Base-by-base conservation (phyloP, 2,329 filamentous ascomycete species). In the Myotisia sp. region DNA sequence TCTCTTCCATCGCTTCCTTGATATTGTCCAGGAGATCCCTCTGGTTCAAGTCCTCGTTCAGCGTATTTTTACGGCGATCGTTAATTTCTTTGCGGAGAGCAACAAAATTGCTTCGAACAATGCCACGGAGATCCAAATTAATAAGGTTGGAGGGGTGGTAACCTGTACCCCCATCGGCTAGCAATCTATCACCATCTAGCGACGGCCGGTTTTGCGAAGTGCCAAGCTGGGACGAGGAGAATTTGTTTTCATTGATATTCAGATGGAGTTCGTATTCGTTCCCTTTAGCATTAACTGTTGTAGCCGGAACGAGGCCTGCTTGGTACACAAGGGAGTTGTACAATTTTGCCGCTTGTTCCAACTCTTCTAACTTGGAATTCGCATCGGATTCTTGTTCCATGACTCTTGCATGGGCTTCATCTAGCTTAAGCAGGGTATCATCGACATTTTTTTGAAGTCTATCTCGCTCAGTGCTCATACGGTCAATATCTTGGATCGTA, bases 401-500 rank as follows among this genome's bases (percentile, higher is more conserved):
- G 1, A 90, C 79, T 44, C 74, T 78, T 44, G 73, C 78, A 62
- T 92, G 92, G 6, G 79, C 71, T 42, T 95, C 90, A 37, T 94
- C 86, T 0, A 94, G 66, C 34, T 83, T 71, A 36, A 72, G 67
- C 4, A 74, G 68, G 0, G 83, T 80, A 2, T 76, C 71, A 47
- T 93, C 84, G 28, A 93, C 78, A 26, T 78, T 81, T 48, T 79
- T 86, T 44, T 92, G 83, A n/a, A 98, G 70, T 29, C 90, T 76
- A 50, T 98, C 90, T 34, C 86, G 77, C 56, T 98, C 90, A 22
- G 82, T 78, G 47, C 85, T 93, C 87, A 98, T 94, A 56, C 90
- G 84, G 68, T 98, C 90, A 52, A 98, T 95, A 69, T 98, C 90
- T 60, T 90, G 81, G 60, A 94, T 92, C 49, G 85, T 92, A 54